Base-by-base conservation (phyloP, 2,329 filamentous ascomycete genomes). In the Clonostachys byssicola region DNA sequence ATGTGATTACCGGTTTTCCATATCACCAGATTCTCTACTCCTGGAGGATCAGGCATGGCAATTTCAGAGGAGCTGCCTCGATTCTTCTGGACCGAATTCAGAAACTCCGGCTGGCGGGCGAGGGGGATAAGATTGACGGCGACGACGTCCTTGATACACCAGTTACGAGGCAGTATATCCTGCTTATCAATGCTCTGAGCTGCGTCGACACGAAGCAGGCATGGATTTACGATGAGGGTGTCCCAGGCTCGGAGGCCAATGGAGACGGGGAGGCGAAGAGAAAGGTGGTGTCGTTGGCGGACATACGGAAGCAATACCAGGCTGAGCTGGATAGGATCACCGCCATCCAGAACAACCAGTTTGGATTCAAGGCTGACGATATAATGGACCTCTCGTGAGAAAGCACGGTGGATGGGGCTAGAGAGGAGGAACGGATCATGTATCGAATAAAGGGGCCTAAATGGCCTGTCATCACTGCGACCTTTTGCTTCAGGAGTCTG, bases 1-100 rank as follows among this genome's bases (percentile, higher is more conserved):
- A 89, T 47, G 78, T 89, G 36, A 74, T 72, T 48, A 72, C 69
- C 38, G 81, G 80, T 10, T 88, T 89, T n/a, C 88, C 89, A 5
- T 95, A 92, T 61, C 89, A 94, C 61, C 88, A 92, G 58, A 86
- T 96, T 48, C 80, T 97, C 43, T 96, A 96, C 64, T 85, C 92
- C 4, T 96, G 92, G 82, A 84, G 94, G 45, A 86, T 96, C 54
- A 84, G 84, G 52, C 86, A 86, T 54, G 83, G 83, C 58, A 89
- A 97, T 68, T 95, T 91, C 74, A 88, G 92, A 41, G 94, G 92
- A 44, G 84, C 81, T 2, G 83, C 84, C 4, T 75, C 80, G 3
- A 72, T 83, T 30, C 70, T 86, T 6, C 68, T 86, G 18, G 81
- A 86, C 56, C 74, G 81, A 35, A 76, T 88, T 46, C 78, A 83